phyloP scores from a whole-genome alignment of 305 asterid genomes.

The Solanum aculeatissimum region DNA sequence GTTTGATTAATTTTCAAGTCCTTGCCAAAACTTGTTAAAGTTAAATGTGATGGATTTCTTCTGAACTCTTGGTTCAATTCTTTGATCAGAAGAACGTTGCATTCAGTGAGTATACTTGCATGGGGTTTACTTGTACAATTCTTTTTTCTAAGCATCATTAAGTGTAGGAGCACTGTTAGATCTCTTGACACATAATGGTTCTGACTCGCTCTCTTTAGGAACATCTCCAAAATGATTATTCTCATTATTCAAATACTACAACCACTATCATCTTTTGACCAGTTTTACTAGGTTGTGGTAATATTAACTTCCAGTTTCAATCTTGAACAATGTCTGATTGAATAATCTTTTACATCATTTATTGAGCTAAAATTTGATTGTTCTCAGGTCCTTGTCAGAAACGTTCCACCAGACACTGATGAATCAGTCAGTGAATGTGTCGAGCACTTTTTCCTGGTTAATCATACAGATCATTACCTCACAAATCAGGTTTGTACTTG shows the following conservation, averaged over 20 bases:
- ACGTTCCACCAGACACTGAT: constrained; percentile 75
- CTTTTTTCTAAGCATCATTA: not conserved
- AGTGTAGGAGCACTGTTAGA: not conserved
- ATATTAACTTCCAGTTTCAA: not conserved
- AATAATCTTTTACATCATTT: not conserved
- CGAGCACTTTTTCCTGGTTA: constrained; percentile 86
- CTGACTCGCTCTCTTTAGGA: not conserved
- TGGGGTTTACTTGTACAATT: not conserved
- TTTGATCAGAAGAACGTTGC: not conserved
- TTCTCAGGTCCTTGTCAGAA: constrained; percentile 71
- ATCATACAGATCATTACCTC: constrained; percentile 83
- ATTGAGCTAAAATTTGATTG: not conserved
- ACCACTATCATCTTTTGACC: not conserved
- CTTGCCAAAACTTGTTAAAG: not conserved
- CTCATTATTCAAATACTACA: not conserved
- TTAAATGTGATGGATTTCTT: not conserved
- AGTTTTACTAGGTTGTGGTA: not conserved
- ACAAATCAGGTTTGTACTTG: constrained; percentile 57
- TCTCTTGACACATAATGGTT: not conserved
- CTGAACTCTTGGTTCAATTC: not conserved
- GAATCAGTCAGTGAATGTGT: constrained; percentile 68
- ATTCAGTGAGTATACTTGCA: not conserved
- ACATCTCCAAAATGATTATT: not conserved
- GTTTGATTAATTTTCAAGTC: not conserved
- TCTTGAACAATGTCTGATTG: not conserved